Base-by-base conservation (phyloP, 306 rosid species). In the Sophora flavescens region DNA sequence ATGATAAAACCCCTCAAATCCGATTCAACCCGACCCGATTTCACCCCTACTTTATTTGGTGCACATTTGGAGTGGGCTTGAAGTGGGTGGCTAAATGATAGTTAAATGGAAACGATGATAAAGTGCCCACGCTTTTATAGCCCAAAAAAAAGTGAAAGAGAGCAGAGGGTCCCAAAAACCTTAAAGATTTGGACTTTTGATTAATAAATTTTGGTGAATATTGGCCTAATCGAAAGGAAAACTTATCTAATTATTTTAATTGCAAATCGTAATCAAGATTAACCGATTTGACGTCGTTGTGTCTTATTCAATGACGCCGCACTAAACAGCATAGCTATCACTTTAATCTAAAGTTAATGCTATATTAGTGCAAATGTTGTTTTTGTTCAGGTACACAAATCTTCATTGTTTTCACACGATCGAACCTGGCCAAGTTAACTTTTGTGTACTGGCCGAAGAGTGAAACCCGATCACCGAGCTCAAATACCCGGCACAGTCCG, bases 221-320 rank as follows among this genome's bases (percentile, higher is more conserved):
- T 45, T 68, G 77, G 35, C 78, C 80, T 64, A 78, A 82, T 74
- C 56, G 67, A 66, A 73, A 75, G 77, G 22, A 32, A 69, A 66
- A 48, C 13, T 61, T 2, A 59, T 54, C 52, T 16, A 16, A 78
- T 53, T 44, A 72, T 4, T 75, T 63, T 78, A 72, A 76, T 75
- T 72, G 33, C 30, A 66, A 73, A 76, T 33, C 22, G 32, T 76
- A 80, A 66, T 81, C 73, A 50, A 63, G 79, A 81, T 78, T 77
- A 73, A 69, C 77, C 68, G 88, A 89, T 70, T 85, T 82, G 88
- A 69, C 84, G 59, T 82, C 86, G 87, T 74, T 26, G 75, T 61
- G 64, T 74, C 82, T 72, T 70, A 77, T 80, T 77, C 82, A 59
- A 59, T 42, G 80, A 44, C 50, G 54, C 69, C 45, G 85, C 88